Percentiles rank a stretch among this genome's conserved stretches.
Conservation (phyloP, 768 basidiomycete species). For the Punctularia strigosozonata region DNA sequence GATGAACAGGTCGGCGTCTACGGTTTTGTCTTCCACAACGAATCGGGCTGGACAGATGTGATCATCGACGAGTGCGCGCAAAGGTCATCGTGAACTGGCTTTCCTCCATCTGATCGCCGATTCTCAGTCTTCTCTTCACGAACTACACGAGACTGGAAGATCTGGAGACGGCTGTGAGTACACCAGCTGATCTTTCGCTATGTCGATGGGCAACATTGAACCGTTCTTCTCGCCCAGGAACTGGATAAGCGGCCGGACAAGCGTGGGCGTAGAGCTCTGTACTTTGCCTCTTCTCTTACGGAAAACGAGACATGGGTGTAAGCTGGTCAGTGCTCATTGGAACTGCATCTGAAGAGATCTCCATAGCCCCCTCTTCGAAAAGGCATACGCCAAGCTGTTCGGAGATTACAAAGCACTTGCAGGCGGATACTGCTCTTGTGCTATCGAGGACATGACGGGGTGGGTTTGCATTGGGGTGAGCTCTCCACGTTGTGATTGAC, state of each 20-base stretch:
- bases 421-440: constrained; percentile 15
- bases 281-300: constrained; percentile 10
- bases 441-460: constrained; percentile 18
- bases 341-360: not conserved
- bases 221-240: not conserved
- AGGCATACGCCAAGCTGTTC: constrained; percentile 23
- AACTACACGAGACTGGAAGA: not conserved
- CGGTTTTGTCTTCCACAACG: constrained; percentile 19
- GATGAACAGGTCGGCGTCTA: constrained; percentile 16
- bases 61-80: constrained; percentile 16
- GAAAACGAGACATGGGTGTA: constrained; percentile 20
- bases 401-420: constrained; percentile 20
- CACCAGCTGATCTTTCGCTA: not conserved
- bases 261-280: constrained; percentile 8
- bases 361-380: constrained; percentile 16
- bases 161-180: not conserved
- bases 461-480: constrained; percentile 5
- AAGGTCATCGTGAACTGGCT: constrained; percentile 9
- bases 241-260: not conserved
- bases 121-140: not conserved
- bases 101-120: not conserved
- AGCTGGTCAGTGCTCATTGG: not conserved
- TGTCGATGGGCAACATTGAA: not conserved
- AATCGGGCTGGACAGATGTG: constrained; percentile 17
- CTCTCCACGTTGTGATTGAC: not conserved